Evolutionary conservation across 164 flowering plant genomes (phyloP).

Genomic region (Umbilicus rupestris): DNA sequence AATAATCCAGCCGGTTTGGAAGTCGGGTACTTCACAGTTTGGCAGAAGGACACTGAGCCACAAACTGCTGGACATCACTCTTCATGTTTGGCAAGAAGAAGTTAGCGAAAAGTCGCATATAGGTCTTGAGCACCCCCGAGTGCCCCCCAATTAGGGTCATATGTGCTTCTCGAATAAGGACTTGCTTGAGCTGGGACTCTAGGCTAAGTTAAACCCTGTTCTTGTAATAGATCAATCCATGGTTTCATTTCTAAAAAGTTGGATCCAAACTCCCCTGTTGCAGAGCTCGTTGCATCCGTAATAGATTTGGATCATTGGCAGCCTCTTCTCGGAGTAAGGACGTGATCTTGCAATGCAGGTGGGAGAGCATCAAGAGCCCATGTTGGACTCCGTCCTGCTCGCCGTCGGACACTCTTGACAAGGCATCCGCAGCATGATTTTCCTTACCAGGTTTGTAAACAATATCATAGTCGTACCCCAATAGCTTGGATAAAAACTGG

Average conservation of each 20-base stretch:
- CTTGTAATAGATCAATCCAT: neutral
- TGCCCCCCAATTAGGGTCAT: neutral
- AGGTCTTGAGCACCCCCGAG: neutral
- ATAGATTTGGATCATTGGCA: neutral
- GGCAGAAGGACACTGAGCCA: neutral
- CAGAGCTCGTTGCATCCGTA: neutral
- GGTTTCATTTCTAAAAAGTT: too few relatives aligned
- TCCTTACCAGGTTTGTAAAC: neutral
- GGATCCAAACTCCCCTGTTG: neutral
- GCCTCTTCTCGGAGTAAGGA: neutral
- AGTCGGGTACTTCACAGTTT: neutral
- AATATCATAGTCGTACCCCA: neutral
- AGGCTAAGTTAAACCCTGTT: neutral
- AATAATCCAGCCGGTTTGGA: neutral
- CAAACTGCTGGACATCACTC: neutral
- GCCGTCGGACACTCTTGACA: neutral
- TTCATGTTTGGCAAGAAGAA: neutral
- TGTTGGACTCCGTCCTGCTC: too few relatives aligned
- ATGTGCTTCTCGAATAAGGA: neutral
- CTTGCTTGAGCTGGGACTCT: too few relatives aligned
- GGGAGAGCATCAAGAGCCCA: too few relatives aligned
- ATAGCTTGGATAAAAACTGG: neutral
- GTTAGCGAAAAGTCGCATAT: neutral
- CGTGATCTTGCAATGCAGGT: too few relatives aligned
- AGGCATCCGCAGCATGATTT: neutral